Evolutionary conservation across 2,329 filamentous ascomycete species (phyloP), one percentile per base, ranked within the genome.

Genomic region (Fusarium sp.): DNA sequence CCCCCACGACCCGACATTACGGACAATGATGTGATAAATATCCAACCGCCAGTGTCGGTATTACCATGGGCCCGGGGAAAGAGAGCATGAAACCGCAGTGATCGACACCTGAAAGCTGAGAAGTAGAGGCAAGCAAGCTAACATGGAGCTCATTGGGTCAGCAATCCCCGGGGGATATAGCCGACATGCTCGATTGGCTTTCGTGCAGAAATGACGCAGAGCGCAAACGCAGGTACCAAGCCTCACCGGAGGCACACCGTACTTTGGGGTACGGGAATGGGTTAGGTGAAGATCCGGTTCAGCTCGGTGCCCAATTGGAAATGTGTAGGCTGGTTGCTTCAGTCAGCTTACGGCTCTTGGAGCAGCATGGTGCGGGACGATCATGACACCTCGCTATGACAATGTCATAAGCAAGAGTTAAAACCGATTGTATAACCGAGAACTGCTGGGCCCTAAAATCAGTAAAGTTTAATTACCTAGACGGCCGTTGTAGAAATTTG

Each of bases 261-360:
- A 43, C 16, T 18, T 48, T 37, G 34, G 39, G 39, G 18, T n/a
- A 31, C 16, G 10, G 10, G 23, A 37, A 28, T 44, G 55, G 48
- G 40, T 39, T 36, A 39, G 47, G 47, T 34, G 41, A 53, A 43
- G 27, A 43, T 31, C 12, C 34, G 7, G 18, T n/a, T 31, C 23
- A 27, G 55, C 36, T 54, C 40, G 53, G 10, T 58, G 53, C 59
- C 53, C 59, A 62, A 66, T 66, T 30, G 37, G 53, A 50, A 43
- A 15, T 18, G 37, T 52, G 34, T 18, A 40, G 48, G 57, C 44
- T 44, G 18, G 34, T 15, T 51, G 47, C 30, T 52, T 5, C 27
- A n/a, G n/a, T 51, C 34, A 51, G 48, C 48, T 51, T 13, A 40
- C 28, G 48, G 51, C 23, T 54, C 50, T 23, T 40, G 50, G 23